Evolutionary conservation across 73 alveolate species (phyloP), one percentile per base, ranked within the genome.

Genomic region (Tetrahymena elliotti): DNA sequence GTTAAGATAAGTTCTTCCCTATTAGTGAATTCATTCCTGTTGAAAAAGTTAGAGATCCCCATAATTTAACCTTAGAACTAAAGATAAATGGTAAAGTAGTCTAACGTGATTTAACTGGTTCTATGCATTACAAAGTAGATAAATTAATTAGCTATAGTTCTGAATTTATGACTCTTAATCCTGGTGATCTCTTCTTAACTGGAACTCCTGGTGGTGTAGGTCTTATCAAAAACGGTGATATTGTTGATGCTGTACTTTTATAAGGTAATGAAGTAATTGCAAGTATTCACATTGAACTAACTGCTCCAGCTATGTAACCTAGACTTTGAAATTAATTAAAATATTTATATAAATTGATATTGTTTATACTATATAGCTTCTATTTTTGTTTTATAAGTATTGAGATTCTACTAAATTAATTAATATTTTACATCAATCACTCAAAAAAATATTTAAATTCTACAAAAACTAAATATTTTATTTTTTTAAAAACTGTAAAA

Each of bases 121-220:
- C 93, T 20, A 98, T 98, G 99, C 94, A 94, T 40, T 98, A 94
- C 94, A 95, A 96, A 41, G 95, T 98, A 27, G 97, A 96, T 33
- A 53, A 94, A 35, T 41, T 98, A 18, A 83, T 98, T 15, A 95
- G 96, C 93, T 96, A 93, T 36, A 82, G 97, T 38, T 84, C 97
- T 83, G 33, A 94, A 24, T 93, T 68, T 24, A 94, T 97, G 96
- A 98, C 99, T 38, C 95, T 98, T 20, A 97, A 96, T 82, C 98
- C 96, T 35, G 99, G 99, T 31, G 99, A 98, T 84, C 83, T 98
- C 93, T 33, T 98, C 15, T 84, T 97, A 84, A 98, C 99, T 9
- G 99, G 99, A 0, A 98, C 99, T 33, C 99, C 99, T 0, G 97
- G 95, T 34, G 98, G 98, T 9, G 97, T 97, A 11, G 99, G 98